These are phyloP conservation scores for Spergularia azorica DNA, from an alignment of 179 eudicot genomes.

Conservation along the genomic window DNA sequence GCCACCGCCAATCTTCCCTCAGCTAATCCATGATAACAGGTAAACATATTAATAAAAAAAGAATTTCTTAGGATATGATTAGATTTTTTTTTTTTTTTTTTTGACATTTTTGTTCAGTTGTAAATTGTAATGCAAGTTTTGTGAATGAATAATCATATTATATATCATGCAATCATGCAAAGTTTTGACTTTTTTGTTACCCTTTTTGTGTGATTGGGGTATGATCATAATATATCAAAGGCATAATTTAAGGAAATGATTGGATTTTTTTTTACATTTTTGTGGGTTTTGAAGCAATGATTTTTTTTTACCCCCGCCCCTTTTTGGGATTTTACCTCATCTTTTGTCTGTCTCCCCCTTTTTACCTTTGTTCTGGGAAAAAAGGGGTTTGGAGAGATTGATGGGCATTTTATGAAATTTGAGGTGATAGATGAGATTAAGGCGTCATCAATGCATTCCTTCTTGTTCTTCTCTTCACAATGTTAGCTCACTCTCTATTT, in stretches of 20 bases:
- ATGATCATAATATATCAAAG: background rate
- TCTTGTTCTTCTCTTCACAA: conserved; percentile 53
- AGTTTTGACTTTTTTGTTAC: background rate
- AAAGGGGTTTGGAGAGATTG: conserved; percentile 26
- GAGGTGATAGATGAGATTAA: conserved; percentile 57
- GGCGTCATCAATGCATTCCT: conserved; percentile 60
- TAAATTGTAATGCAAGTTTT: background rate
- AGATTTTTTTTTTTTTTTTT: background rate
- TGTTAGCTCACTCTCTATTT: conserved; percentile 34
- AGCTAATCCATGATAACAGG: background rate
- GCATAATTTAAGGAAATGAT: conserved; percentile 17
- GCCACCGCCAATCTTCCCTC: background rate
- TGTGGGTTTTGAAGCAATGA: conserved; percentile 9
- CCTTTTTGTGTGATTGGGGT: background rate
- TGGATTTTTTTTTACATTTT: background rate
- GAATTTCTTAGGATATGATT: background rate
- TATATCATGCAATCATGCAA: background rate
- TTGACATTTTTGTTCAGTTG: background rate
- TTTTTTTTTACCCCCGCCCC: background rate
- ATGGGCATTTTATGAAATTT: background rate
- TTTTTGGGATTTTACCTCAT: background rate
- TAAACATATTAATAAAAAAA: background rate
- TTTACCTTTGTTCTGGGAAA: conserved; percentile 28
- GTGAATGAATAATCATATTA: background rate
- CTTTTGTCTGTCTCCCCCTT: conserved; percentile 10